Conservation (phyloP, 2,329 filamentous ascomycete species). For the Aspergillus cejpii region DNA sequence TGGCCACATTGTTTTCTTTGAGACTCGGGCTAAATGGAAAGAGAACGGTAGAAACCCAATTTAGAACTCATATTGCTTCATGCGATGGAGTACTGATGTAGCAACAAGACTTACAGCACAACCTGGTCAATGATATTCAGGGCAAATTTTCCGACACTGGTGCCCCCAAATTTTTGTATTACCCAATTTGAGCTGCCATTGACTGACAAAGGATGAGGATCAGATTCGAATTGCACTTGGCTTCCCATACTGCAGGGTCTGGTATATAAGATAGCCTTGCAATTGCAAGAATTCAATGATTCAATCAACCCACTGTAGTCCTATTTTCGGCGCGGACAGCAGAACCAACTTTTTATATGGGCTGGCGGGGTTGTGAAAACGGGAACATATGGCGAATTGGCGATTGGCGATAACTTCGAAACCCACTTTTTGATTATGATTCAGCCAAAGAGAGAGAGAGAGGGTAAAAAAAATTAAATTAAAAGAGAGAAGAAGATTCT, state of each 20-base stretch:
- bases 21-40: constrained; percentile 50
- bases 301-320: constrained; percentile 3
- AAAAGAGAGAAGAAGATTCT: neutral
- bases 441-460: neutral
- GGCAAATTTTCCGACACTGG: constrained; percentile 90
- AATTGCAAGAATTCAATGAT: constrained; percentile 1
- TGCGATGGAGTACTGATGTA: neutral
- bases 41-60: constrained; percentile 3
- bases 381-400: too few species aligned
- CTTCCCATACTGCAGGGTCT: constrained; percentile 15
- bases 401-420: constrained; percentile 17
- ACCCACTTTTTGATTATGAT: constrained; percentile 8
- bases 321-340: constrained; percentile 16
- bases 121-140: constrained; percentile 67
- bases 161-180: constrained; percentile 92
- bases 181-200: constrained; percentile 55
- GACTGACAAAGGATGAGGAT: constrained; percentile 7
- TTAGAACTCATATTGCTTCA: neutral
- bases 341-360: constrained; percentile 20
- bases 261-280: constrained; percentile 7
- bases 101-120: constrained; percentile 47
- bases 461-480: neutral
- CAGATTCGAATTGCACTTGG: constrained; percentile 8
- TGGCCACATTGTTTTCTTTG: constrained; percentile 66
- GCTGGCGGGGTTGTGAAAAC: constrained; percentile 25